Base-by-base conservation (phyloP, 164 flowering plant genomes). In the Macadamia integrifolia region DNA sequence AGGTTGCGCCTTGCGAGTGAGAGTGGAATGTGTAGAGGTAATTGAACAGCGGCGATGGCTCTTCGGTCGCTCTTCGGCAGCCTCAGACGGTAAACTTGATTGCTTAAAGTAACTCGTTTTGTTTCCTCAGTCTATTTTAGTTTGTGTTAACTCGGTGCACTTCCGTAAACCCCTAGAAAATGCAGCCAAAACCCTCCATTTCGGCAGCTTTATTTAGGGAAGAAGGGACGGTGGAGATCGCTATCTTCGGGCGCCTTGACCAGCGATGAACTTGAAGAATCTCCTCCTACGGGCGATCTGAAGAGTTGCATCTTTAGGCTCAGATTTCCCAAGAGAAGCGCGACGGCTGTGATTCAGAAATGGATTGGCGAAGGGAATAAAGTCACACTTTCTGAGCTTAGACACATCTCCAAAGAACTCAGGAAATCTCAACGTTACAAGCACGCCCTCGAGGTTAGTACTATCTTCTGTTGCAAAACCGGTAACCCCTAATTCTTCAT, bases 371-470 rank as follows among this genome's bases (percentile, higher is more conserved):
- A 87, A 70, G 98, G 98, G 9, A 80, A 81, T 52, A 50, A 64
- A 14, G 62, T 86, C 29, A 66, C 82, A 30, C 48, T 77, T 62
- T 71, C 84, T 12, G 90, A 90, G 71, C 93, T 94, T 57, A 82
- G 97, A 3, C 65, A 73, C 48, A 83, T 94, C 29, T 78, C 86
- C 55, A 86, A 76, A 71, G 91, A 90, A 11, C 97, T 94, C 52
- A 82, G 84, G 48, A 86, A 75, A 66, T 80, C 80, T 7, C 87
- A 79, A 72, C 91, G 97, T 15, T 88, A 75, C 81, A 87, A 88
- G 79, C 97, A 94, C 63, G 98, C 97, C n/a, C 96, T 94, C 43
- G 98, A 94, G 97, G 98, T 93, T 61, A 35, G 65, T 4, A 35
- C 40, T 35, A 2, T 35, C 40, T 35, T 35, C 5, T 35, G 40